Evolutionary conservation across 768 basidiomycete genomes (phyloP).

Genomic region (Gloeostereum incarnatum): DNA sequence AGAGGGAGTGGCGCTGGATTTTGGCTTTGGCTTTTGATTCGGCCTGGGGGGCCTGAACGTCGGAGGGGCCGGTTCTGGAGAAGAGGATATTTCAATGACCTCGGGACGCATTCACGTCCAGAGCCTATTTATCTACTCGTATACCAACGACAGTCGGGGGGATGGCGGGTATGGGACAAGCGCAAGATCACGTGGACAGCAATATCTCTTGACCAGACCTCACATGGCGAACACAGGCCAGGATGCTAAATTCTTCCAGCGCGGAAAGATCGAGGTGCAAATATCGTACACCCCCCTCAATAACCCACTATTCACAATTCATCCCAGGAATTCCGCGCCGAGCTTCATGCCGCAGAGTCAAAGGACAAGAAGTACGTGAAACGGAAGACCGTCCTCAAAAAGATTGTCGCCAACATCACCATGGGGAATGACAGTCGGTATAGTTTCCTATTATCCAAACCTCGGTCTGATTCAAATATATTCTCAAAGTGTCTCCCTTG

Average conservation of each 20-base stretch:
- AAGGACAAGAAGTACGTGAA: slow-evolving; percentile 97
- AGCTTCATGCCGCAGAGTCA: slow-evolving; percentile 82
- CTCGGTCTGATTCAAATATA: slow-evolving; percentile 12
- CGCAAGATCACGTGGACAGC: neutral
- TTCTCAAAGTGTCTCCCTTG: slow-evolving; percentile 72
- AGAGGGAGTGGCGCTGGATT: too few relatives aligned
- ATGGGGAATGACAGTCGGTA: slow-evolving; percentile 98
- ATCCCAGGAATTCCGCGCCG: slow-evolving; percentile 76
- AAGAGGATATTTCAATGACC: too few relatives aligned
- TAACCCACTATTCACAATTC: neutral
- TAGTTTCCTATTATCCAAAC: slow-evolving; percentile 14
- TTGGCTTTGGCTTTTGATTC: too few relatives aligned
- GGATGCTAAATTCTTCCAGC: slow-evolving; percentile 88
- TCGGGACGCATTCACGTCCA: too few relatives aligned
- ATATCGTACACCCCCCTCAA: slow-evolving; percentile 10
- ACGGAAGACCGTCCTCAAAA: slow-evolving; percentile 91
- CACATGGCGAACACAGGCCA: slow-evolving; percentile 54
- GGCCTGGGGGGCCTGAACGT: too few relatives aligned
- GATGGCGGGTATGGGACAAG: neutral
- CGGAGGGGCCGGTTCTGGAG: too few relatives aligned
- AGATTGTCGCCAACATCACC: slow-evolving; percentile 97
- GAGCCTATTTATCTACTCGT: too few relatives aligned
- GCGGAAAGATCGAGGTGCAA: slow-evolving; percentile 93
- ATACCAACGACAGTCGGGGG: slow-evolving; percentile 21
- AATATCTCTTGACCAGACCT: too few relatives aligned